Percentiles rank a stretch among this genome's conserved stretches.
Evolutionary conservation across 2,329 filamentous ascomycete genomes (phyloP).

Genomic region (Ophioceras dolichostomum): DNA sequence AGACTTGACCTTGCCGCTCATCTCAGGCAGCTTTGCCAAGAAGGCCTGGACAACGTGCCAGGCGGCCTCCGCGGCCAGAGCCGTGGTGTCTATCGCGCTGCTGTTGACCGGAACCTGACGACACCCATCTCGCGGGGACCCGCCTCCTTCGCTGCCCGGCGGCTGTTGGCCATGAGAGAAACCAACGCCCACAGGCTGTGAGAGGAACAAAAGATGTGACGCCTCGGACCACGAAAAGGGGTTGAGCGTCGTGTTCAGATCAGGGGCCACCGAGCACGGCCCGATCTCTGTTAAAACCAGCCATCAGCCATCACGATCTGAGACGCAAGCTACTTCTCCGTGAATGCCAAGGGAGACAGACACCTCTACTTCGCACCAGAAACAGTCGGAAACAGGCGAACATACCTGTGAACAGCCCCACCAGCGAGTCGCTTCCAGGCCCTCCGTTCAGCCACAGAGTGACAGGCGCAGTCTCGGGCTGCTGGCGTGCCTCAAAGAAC

Average conservation of each 20-base stretch:
- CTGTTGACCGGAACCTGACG: constrained; percentile 13
- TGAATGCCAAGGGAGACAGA: too few relatives aligned
- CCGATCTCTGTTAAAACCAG: constrained; percentile 6
- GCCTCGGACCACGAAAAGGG: constrained; percentile 37
- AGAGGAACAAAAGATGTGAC: constrained; percentile 53
- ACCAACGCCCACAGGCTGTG: constrained; percentile 33
- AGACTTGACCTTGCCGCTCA: constrained; percentile 28
- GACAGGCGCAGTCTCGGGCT: constrained; percentile 8
- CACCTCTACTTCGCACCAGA: too few relatives aligned
- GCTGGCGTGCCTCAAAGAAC: constrained; percentile 34
- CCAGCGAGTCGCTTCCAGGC: constrained; percentile 6
- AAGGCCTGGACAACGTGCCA: constrained; percentile 16
- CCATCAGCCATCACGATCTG: background rate
- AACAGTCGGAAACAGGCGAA: too few relatives aligned
- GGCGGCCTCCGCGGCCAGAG: constrained; percentile 5
- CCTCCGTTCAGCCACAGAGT: constrained; percentile 12
- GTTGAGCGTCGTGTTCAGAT: constrained; percentile 37
- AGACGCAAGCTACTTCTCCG: background rate
- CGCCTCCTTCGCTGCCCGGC: background rate
- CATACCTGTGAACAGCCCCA: constrained; percentile 4
- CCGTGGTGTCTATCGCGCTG: constrained; percentile 13
- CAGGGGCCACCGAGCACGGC: constrained; percentile 27
- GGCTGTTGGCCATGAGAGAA: constrained; percentile 16
- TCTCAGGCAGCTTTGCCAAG: constrained; percentile 28
- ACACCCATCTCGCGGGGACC: background rate